Percentiles rank a stretch among this genome's conserved stretches.
Evolutionary conservation across 768 basidiomycete species (phyloP).

Genomic region (Imleria badia): DNA sequence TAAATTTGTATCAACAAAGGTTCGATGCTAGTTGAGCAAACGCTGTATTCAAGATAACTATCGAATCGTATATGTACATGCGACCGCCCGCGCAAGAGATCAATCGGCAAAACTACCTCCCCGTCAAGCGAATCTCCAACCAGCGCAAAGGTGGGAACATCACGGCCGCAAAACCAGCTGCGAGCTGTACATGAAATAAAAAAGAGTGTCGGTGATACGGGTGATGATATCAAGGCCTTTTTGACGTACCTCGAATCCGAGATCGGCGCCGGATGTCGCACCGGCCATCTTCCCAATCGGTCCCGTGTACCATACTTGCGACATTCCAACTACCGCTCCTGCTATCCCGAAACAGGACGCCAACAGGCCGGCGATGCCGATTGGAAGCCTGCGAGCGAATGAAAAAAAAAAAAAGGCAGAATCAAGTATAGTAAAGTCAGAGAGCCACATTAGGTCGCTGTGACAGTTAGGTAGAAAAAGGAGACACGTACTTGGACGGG

Average conservation of each 20-base stretch:
- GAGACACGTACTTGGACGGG: constrained; percentile 33
- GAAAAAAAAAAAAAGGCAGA: neutral
- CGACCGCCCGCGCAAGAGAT: no score
- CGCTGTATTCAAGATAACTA: no score
- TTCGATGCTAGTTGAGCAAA: no score
- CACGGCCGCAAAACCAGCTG: constrained; percentile 46
- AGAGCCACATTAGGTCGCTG: neutral
- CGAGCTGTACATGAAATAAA: constrained; percentile 29
- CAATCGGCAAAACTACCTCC: no score
- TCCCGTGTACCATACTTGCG: constrained; percentile 52
- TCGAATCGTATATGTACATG: no score
- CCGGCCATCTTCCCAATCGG: constrained; percentile 46
- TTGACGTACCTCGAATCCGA: constrained; percentile 50
- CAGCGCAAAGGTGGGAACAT: constrained; percentile 48
- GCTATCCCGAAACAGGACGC: constrained; percentile 47
- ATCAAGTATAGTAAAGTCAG: neutral
- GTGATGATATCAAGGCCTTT: neutral
- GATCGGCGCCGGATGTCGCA: constrained; percentile 44
- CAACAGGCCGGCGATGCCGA: constrained; percentile 47
- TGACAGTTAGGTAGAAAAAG: neutral
- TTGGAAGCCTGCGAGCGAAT: constrained; percentile 37
- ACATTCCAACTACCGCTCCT: constrained; percentile 54
- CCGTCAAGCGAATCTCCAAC: constrained; percentile 46
- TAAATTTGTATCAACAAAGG: no score
- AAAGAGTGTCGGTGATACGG: neutral